phyloP scores from a whole-genome alignment of 768 basidiomycete genomes.

The Daedaleopsis sinensis region DNA sequence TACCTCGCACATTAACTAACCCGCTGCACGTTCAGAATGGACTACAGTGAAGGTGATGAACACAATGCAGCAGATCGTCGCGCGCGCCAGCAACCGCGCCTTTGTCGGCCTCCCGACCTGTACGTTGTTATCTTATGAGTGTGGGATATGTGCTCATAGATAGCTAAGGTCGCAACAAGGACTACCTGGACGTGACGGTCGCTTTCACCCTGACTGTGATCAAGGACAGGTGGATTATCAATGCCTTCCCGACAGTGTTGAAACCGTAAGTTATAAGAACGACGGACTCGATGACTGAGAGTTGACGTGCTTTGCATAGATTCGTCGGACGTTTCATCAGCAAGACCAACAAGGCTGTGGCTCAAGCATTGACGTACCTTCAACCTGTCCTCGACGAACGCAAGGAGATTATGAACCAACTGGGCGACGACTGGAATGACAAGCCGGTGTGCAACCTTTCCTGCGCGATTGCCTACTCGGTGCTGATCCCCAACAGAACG shows the following conservation, averaged over 20 bases:
- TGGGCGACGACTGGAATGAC: slow-evolving; percentile 32
- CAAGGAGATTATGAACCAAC: slow-evolving; percentile 21
- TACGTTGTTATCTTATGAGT: slow-evolving; percentile 15
- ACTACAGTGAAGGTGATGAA: slow-evolving; percentile 16
- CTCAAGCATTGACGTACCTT: slow-evolving; percentile 21
- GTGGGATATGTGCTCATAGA: background rate
- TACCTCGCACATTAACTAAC: background rate
- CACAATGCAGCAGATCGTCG: slow-evolving; percentile 28
- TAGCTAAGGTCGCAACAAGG: slow-evolving; percentile 30
- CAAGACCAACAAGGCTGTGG: slow-evolving; percentile 3
- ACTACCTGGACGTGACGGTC: slow-evolving; percentile 32
- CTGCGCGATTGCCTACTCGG: slow-evolving; percentile 1
- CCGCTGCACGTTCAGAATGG: slow-evolving; percentile 28
- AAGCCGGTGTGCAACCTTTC: slow-evolving; percentile 34
- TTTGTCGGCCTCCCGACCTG: slow-evolving; percentile 39
- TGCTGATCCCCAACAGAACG: slow-evolving; percentile 36
- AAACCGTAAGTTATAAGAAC: slow-evolving; percentile 29
- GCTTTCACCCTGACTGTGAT: slow-evolving; percentile 36
- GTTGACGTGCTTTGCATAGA: slow-evolving; percentile 11
- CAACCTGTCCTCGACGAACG: slow-evolving; percentile 37
- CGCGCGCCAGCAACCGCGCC: slow-evolving; percentile 33
- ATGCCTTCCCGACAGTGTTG: slow-evolving; percentile 36
- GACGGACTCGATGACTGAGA: background rate
- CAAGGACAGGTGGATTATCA: slow-evolving; percentile 26
- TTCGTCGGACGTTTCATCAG: slow-evolving; percentile 21